Conservation (phyloP, 2,329 filamentous ascomycete genomes). For the Fusarium solani-melongenae region DNA sequence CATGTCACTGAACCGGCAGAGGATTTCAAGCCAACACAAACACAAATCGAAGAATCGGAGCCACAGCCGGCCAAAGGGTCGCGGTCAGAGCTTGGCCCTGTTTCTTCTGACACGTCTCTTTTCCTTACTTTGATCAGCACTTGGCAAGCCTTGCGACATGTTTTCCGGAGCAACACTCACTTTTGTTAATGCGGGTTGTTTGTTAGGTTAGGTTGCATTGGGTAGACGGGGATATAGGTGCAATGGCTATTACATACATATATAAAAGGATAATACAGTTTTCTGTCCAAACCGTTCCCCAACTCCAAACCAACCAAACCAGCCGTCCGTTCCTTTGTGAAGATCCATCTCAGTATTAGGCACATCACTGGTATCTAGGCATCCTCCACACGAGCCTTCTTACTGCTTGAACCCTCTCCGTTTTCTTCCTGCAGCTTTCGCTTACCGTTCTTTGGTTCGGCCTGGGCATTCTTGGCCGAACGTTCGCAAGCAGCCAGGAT, state of each 20-base stretch:
- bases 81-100: background rate
- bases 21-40: background rate
- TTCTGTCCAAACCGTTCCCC: constrained; percentile 16
- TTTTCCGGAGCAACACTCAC: constrained; percentile 28
- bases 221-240: constrained; percentile 40
- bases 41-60: background rate
- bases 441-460: constrained; percentile 53
- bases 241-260: constrained; percentile 28
- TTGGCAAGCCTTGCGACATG: constrained; percentile 25
- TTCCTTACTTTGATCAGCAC: constrained; percentile 22
- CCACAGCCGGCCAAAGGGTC: constrained; percentile 1
- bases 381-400: constrained; percentile 58
- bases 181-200: constrained; percentile 37
- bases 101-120: constrained; percentile 5
- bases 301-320: constrained; percentile 22
- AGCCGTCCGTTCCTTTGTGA: background rate
- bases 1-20: background rate
- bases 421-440: constrained; percentile 55
- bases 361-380: constrained; percentile 27
- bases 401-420: constrained; percentile 51
- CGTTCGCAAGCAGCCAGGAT: constrained; percentile 64
- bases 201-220: constrained; percentile 23
- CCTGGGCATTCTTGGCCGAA: constrained; percentile 43
- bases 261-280: constrained; percentile 29
- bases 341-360: background rate